phyloP scores from a whole-genome alignment of 805 yeast genomes.

The Dipodascus albidus region DNA sequence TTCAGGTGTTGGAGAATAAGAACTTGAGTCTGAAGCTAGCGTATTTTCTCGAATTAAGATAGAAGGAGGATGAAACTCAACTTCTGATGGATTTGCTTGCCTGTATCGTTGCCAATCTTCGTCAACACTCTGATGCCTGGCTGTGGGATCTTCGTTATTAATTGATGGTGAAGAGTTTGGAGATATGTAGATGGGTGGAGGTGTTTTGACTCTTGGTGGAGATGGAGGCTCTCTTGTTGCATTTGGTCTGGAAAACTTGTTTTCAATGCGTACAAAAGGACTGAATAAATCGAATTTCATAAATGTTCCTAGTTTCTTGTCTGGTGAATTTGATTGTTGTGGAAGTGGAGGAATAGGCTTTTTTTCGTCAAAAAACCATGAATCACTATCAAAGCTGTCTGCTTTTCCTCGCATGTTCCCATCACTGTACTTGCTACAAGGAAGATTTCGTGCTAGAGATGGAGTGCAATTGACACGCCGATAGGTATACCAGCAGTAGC shows the following conservation, averaged over 20 bases:
- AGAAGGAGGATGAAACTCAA: neutral
- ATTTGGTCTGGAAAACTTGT: neutral
- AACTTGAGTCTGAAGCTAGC: neutral
- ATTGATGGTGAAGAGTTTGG: neutral
- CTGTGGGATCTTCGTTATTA: neutral
- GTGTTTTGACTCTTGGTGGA: neutral
- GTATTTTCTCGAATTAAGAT: neutral
- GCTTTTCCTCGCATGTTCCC: neutral
- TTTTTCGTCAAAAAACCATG: neutral
- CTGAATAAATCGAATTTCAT: too few relatives aligned
- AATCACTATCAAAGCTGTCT: neutral
- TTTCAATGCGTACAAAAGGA: too few relatives aligned
- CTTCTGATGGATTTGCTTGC: neutral
- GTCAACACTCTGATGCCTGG: neutral
- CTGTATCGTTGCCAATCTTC: neutral
- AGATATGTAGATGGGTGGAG: neutral
- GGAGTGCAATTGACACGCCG: neutral
- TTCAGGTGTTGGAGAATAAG: neutral
- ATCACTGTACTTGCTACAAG: neutral
- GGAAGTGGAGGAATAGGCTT: neutral
- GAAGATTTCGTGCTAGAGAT: neutral
- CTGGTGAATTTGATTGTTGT: too few relatives aligned
- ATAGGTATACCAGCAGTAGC: constrained; percentile 7
- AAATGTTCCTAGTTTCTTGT: neutral
- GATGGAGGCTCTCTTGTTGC: neutral